phyloP scores from a whole-genome alignment of 2,329 filamentous ascomycete species.

The Drechslerella dactyloides region DNA sequence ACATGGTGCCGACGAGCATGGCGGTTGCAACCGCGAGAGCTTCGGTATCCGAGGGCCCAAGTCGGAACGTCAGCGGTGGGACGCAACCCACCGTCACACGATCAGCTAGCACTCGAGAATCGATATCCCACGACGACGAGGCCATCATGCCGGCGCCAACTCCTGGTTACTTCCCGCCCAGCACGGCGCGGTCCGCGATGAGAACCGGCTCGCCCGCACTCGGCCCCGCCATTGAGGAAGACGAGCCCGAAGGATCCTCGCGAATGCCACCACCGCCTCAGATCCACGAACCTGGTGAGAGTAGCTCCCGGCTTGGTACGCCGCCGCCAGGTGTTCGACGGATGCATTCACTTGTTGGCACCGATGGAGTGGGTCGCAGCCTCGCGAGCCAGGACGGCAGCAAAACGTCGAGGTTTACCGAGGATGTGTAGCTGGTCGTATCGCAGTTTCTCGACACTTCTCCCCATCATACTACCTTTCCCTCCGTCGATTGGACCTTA shows the following conservation, averaged over 20 bases:
- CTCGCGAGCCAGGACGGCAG: constrained; percentile 50
- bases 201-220: constrained; percentile 41
- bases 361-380: constrained; percentile 44
- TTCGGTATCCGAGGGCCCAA: constrained; percentile 38
- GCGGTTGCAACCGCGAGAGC: constrained; percentile 38
- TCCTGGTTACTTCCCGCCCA: constrained; percentile 16
- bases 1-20: constrained; percentile 38
- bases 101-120: constrained; percentile 25
- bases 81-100: constrained; percentile 26
- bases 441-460: background rate
- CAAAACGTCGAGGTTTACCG: constrained; percentile 49
- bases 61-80: constrained; percentile 45
- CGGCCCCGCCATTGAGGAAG: constrained; percentile 34
- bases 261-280: constrained; percentile 17
- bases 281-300: constrained; percentile 30
- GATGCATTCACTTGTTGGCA: constrained; percentile 44
- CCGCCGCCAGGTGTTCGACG: constrained; percentile 42
- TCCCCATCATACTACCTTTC: background rate
- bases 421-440: constrained; percentile 33
- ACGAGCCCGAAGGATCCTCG: constrained; percentile 18
- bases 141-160: constrained; percentile 25
- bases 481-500: background rate
- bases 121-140: constrained; percentile 30
- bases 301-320: constrained; percentile 36
- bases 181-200: constrained; percentile 32